Evolutionary conservation across 345 rosid genomes (phyloP).

Genomic region (Acer saccharum): DNA sequence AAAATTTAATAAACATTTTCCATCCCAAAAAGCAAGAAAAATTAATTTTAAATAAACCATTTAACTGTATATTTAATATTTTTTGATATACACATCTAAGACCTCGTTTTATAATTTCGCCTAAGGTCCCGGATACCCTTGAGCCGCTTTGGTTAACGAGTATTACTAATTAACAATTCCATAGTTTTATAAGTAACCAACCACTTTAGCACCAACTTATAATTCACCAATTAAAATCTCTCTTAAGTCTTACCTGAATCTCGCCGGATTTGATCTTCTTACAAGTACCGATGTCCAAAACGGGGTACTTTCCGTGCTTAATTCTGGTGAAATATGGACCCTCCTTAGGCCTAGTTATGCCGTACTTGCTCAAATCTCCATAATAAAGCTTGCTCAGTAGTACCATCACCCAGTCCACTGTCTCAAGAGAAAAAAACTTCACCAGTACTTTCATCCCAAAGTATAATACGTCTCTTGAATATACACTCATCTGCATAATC

Average conservation of each 20-base stretch:
- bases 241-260: conserved; percentile 8
- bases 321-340: conserved; percentile 37
- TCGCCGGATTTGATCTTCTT: conserved; percentile 40
- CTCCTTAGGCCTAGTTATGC: conserved; percentile 28
- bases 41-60: too few relatives aligned
- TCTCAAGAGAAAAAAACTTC: conserved; percentile 25
- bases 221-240: too few relatives aligned
- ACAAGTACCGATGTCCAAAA: conserved; percentile 35
- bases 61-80: too few relatives aligned
- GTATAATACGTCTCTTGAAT: conserved; percentile 40
- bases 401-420: conserved; percentile 30
- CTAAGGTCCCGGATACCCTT: too few relatives aligned
- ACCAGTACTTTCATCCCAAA: conserved; percentile 31
- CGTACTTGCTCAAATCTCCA: conserved; percentile 44
- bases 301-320: conserved; percentile 40
- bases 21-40: too few relatives aligned
- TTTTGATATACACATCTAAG: too few relatives aligned
- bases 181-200: too few relatives aligned
- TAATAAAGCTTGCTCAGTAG: conserved; percentile 31
- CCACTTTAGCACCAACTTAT: too few relatives aligned
- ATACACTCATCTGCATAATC: conserved; percentile 56
- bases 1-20: too few relatives aligned
- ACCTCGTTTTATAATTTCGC: too few relatives aligned
- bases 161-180: too few relatives aligned
- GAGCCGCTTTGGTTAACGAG: too few relatives aligned